These are phyloP conservation scores for Wolfiporia cocos DNA, from an alignment of 1,284 basidiomycete genomes.

Conservation along the genomic window DNA sequence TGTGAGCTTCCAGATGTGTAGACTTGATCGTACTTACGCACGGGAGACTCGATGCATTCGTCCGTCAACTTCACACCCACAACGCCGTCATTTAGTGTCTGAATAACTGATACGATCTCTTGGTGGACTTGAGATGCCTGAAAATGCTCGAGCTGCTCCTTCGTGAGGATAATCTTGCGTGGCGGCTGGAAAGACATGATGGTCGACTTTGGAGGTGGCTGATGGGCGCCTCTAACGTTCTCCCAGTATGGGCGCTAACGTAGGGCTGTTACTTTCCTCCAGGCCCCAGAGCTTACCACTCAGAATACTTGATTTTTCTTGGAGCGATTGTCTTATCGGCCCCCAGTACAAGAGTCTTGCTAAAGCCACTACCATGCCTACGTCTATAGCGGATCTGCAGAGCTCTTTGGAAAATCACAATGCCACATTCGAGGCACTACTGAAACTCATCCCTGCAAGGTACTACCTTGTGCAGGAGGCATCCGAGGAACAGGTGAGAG, in stretches of 20 bases:
- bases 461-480: slow-evolving; percentile 77
- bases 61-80: slow-evolving; percentile 77
- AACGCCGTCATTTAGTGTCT: slow-evolving; percentile 56
- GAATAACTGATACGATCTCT: slow-evolving; percentile 31
- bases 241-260: too few relatives aligned
- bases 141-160: slow-evolving; percentile 80
- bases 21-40: slow-evolving; percentile 29
- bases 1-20: slow-evolving; percentile 2
- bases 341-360: too few relatives aligned
- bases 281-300: too few relatives aligned
- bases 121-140: slow-evolving; percentile 43
- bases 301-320: too few relatives aligned
- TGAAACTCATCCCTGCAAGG: slow-evolving; percentile 82
- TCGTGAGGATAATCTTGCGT: slow-evolving; percentile 76
- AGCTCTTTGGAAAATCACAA: slow-evolving; percentile 80
- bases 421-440: slow-evolving; percentile 72
- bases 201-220: background rate
- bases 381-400: slow-evolving; percentile 44
- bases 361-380: slow-evolving; percentile 52
- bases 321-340: too few relatives aligned
- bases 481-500: slow-evolving; percentile 57
- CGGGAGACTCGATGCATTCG: slow-evolving; percentile 47
- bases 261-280: too few relatives aligned
- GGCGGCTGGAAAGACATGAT: slow-evolving; percentile 27
- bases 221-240: background rate